Conservation (phyloP, 1,139 yeast genomes). For the Taphrina betulina region DNA sequence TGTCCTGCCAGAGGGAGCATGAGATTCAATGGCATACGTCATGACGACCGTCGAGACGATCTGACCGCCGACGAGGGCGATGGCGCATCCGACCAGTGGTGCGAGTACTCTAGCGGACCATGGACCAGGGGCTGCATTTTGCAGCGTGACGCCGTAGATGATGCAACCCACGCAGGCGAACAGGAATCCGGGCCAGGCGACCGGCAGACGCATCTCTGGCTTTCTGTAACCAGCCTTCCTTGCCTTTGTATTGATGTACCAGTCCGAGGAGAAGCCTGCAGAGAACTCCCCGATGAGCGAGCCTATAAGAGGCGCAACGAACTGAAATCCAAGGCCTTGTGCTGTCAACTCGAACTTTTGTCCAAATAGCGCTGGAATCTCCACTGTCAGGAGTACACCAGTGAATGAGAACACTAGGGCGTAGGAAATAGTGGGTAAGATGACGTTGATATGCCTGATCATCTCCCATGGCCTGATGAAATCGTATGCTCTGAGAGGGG, state of each 20-base stretch:
- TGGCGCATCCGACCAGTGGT: constrained; percentile 44
- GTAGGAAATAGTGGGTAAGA: constrained; percentile 40
- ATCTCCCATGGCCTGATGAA: constrained; percentile 25
- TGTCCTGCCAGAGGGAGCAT: no score
- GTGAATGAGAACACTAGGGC: constrained; percentile 42
- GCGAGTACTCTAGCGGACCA: constrained; percentile 42
- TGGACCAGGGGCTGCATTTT: constrained; percentile 38
- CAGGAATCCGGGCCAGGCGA: constrained; percentile 41
- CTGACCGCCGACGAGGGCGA: constrained; percentile 43
- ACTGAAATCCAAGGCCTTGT: constrained; percentile 42
- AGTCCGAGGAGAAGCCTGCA: constrained; percentile 43
- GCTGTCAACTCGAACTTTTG: constrained; percentile 41
- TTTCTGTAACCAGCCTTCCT: constrained; percentile 1
- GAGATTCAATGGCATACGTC: constrained; percentile 37
- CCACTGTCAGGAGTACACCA: constrained; percentile 42
- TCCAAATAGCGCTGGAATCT: constrained; percentile 42
- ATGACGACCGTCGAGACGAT: constrained; percentile 42
- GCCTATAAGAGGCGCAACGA: constrained; percentile 42
- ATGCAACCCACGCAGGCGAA: constrained; percentile 42
- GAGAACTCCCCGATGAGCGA: constrained; percentile 42
- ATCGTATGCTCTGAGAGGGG: constrained; percentile 18
- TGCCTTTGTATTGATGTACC: constrained; percentile 41
- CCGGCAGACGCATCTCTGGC: constrained; percentile 42
- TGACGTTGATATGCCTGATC: constrained; percentile 25
- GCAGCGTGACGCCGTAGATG: constrained; percentile 42